These are phyloP conservation scores for Candida ulmi DNA, from an alignment of 805 yeast species.

Conservation along the genomic window DNA sequence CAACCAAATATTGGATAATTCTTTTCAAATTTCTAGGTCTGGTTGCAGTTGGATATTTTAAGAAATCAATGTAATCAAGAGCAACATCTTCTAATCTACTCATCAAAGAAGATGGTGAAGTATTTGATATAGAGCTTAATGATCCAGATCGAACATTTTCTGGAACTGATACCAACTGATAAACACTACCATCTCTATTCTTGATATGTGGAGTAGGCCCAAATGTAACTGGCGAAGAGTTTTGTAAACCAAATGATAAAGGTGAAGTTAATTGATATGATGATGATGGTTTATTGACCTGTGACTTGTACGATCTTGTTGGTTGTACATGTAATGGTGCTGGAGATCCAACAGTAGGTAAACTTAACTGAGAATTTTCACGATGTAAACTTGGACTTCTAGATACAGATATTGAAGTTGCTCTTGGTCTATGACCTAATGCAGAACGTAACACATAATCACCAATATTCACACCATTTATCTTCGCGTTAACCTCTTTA, in stretches of 20 bases:
- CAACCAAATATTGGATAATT: constrained; percentile 30
- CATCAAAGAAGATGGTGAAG: constrained; percentile 6
- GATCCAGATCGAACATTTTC: background rate
- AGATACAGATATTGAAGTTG: background rate
- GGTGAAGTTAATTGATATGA: too few species aligned
- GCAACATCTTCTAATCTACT: constrained; percentile 23
- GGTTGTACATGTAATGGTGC: too few species aligned
- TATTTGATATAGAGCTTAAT: background rate
- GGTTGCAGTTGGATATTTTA: constrained; percentile 27
- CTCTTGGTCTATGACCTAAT: constrained; percentile 2
- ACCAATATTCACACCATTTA: constrained; percentile 21
- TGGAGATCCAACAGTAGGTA: background rate
- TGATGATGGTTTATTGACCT: too few species aligned
- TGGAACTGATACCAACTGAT: background rate
- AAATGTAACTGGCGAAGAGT: background rate
- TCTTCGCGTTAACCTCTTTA: constrained; percentile 12
- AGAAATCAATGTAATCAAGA: constrained; percentile 26
- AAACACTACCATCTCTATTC: constrained; percentile 1
- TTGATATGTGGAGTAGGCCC: background rate
- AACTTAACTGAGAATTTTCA: background rate
- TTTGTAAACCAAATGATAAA: too few species aligned
- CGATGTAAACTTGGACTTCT: background rate
- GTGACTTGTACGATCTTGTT: too few species aligned
- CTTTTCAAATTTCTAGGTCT: constrained; percentile 26
- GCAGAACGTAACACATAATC: constrained; percentile 14